Conservation (phyloP, 2,329 filamentous ascomycete genomes). For the Gyromitra esculenta region DNA sequence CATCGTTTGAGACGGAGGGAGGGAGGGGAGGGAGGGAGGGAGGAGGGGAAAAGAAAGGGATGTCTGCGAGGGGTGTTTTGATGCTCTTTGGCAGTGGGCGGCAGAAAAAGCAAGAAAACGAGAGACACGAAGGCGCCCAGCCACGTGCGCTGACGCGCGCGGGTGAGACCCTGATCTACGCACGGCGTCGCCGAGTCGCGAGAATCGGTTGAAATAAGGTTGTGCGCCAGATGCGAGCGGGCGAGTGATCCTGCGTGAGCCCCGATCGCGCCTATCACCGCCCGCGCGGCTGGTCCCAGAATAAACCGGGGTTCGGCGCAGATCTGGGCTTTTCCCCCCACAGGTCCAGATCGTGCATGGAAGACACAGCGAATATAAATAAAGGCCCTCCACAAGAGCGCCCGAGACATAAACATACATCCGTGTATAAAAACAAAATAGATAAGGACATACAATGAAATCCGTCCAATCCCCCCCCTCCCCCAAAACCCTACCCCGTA, state of each 20-base stretch:
- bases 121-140: background rate
- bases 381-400: slow-evolving; percentile 12
- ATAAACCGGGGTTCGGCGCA: background rate
- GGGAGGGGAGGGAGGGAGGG: background rate
- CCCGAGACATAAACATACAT: background rate
- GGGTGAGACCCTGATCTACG: slow-evolving; percentile 9
- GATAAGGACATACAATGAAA: slow-evolving; percentile 8
- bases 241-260: background rate
- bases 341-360: background rate
- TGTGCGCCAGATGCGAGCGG: background rate
- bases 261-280: background rate
- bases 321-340: background rate
- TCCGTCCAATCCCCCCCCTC: background rate
- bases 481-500: background rate
- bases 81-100: background rate
- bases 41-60: background rate
- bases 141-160: background rate
- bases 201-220: slow-evolving; percentile 3
- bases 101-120: slow-evolving; percentile 6
- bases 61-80: background rate
- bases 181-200: background rate
- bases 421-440: background rate
- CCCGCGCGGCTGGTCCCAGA: background rate
- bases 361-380: background rate
- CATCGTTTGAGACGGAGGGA: background rate